A percentile compares a stretch with the other conserved stretches of the same genome.
Conservation (phyloP, 441 rosid genomes). For the Pelargonium citronellum region DNA sequence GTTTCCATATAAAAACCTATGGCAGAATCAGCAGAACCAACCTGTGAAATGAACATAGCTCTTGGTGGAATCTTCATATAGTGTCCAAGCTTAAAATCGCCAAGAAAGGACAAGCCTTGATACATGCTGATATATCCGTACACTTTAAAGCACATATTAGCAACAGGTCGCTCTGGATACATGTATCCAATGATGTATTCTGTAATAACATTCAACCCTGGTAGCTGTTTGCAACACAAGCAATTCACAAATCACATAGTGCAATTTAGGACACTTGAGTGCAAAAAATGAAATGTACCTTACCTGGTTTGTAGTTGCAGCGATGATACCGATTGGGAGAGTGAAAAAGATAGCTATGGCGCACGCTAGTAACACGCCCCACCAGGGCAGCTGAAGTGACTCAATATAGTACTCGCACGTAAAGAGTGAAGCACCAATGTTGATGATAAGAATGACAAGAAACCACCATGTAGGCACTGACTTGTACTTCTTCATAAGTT, state of each 20-base stretch:
- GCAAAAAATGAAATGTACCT: too few relatives aligned
- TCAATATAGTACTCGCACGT: constrained; percentile 57
- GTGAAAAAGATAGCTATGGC: constrained; percentile 69
- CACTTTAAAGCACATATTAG: constrained; percentile 79
- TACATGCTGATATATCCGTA: constrained; percentile 80
- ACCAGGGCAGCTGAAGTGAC: constrained; percentile 81
- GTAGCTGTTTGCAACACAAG: constrained; percentile 39
- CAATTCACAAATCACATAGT: neutral
- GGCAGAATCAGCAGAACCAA: constrained; percentile 5
- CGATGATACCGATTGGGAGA: constrained; percentile 73
- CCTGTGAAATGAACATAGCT: constrained; percentile 51
- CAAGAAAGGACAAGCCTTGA: constrained; percentile 72
- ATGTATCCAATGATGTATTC: constrained; percentile 76
- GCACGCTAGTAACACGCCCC: constrained; percentile 68
- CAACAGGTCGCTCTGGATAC: constrained; percentile 74
- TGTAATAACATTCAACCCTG: constrained; percentile 73
- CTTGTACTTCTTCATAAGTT: constrained; percentile 62
- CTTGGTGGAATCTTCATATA: constrained; percentile 96
- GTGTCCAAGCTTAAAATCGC: constrained; percentile 84
- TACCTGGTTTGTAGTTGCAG: constrained; percentile 91
- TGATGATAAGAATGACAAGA: constrained; percentile 38
- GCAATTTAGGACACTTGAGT: neutral
- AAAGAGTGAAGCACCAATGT: constrained; percentile 43
- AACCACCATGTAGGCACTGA: constrained; percentile 94
- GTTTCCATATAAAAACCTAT: neutral